Percentiles rank a stretch among this genome's conserved stretches.
These are phyloP conservation scores for Furculomyces boomerangus DNA, from an alignment of 371 early-diverging fungal genomes.

Conservation along the genomic window DNA sequence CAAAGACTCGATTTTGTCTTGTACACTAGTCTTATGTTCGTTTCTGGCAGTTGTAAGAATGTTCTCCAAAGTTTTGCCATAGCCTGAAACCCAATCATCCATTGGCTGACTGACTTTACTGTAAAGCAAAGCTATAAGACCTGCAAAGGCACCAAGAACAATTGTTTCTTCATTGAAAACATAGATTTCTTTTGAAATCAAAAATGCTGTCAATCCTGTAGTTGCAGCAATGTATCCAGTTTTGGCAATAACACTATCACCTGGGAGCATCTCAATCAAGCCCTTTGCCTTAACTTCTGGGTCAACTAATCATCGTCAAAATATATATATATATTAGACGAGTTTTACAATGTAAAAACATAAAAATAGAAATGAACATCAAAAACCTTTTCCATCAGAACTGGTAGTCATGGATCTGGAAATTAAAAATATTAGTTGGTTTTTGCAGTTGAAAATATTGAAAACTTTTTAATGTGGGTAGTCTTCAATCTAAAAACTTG, in stretches of 20 bases:
- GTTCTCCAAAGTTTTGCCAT: slow-evolving; percentile 45
- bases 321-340: background rate
- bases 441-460: background rate
- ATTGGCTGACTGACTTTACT: slow-evolving; percentile 68
- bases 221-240: slow-evolving; percentile 69
- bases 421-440: background rate
- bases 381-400: background rate
- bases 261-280: slow-evolving; percentile 82
- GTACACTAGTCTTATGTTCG: slow-evolving; percentile 80
- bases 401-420: background rate
- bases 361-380: background rate
- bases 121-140: slow-evolving; percentile 56
- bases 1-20: slow-evolving; percentile 72
- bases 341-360: background rate
- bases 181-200: slow-evolving; percentile 92
- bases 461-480: background rate
- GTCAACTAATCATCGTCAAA: background rate
- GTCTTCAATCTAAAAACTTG: background rate
- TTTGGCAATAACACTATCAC: slow-evolving; percentile 72
- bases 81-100: slow-evolving; percentile 69
- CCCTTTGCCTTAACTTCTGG: slow-evolving; percentile 48
- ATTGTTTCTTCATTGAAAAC: slow-evolving; percentile 86
- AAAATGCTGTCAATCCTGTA: slow-evolving; percentile 67
- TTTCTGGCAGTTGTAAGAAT: slow-evolving; percentile 69
- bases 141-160: slow-evolving; percentile 51